Evolutionary conservation across 2,329 filamentous ascomycete genomes (phyloP), one percentile per base, ranked within the genome.

Genomic region (Ophiostoma montium): DNA sequence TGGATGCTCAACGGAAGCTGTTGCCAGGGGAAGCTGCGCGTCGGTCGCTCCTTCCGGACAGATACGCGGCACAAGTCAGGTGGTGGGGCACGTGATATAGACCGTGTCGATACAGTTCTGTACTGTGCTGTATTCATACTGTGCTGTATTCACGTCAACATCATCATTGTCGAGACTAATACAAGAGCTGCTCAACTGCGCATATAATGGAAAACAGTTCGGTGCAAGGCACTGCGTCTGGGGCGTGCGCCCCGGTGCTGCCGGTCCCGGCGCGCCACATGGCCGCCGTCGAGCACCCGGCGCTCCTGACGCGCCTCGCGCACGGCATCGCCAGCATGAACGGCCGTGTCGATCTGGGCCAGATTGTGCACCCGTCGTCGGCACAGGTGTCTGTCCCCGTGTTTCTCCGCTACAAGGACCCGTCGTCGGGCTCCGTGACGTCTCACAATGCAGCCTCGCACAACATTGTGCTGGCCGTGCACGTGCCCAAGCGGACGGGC

Each of bases 391-490:
- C 73, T 1, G 65, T 79, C 11, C 82, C 82, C 2, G 67, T 94
- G n/a, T 85, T 84, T 57, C 70, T 96, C 48, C 80, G 86, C 19
- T 85, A 84, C 21, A 76, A 87, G 55, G 87, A 94, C 62, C 82
- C 83, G 3, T 79, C 86, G 58, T 80, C 84, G 58, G 82, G 84
- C 57, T 85, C 86, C 9, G 70, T 95, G 53, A 70, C 83, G 56
- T 95, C 90, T 8, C 80, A 82, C 38, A 84, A 82, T 60, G 76
- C 82, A 31, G 67, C 76, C 18, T 84, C 86, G 10, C 86, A 88
- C 60, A 94, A 95, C 60, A 68, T 96, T 18, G 72, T 96, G 18
- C 71, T 98, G 48, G 89, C 88, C 62, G 74, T 98, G 49, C 88
- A 83, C 0, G 78, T 96, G 1, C 90, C 92, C 0, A 92, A 82